Base-by-base conservation (phyloP, 2,329 filamentous ascomycete species). In the Phaeosphaeria sp. region DNA sequence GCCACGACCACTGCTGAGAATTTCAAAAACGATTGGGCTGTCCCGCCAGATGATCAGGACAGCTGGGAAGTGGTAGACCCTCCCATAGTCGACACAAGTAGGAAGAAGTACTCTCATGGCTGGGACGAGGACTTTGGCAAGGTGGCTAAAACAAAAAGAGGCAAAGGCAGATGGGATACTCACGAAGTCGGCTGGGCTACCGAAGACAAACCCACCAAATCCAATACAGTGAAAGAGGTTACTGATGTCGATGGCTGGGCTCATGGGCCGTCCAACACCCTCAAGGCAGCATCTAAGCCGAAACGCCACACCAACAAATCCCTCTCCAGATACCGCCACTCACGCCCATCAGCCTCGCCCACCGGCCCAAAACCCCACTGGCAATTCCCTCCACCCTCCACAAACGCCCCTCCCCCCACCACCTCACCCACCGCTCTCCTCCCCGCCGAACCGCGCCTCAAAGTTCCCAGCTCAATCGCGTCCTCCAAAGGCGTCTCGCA, bases 331-430 rank as follows among this genome's bases (percentile, higher is more conserved):
- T 58, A 63, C 49, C 59, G 56, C 41, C 56, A 57, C 3, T 59
- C 55, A 39, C 55, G 43, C 7, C 25, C 25, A 27, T 21, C 54
- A 20, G 17, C 42, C 9, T 2, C 36, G 44, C 43, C 44, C 22
- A 3, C 52, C 46, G 25, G 27, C 0, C 43, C 60, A 6, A 76
- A 77, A 20, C 52, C 72, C 0, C 74, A 79, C 66, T 77, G 74
- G 70, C 53, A 63, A 10, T 68, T 74, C 48, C 67, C 67, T 7
- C 64, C 63, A 47, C 57, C 54, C 36, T 59, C 56, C 1, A 44
- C 59, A 3, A 39, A 18, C 2, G 30, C 23, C 2, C 44, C 21
- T 25, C 47, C 52, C 46, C 23, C 49, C 33, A 27, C 64, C 18
- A 53, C 65, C 22, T 62, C 72, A 9, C 71, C 15, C 52, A 66